phyloP scores from a whole-genome alignment of 2,329 filamentous ascomycete species.

The Botrytis galanthina region DNA sequence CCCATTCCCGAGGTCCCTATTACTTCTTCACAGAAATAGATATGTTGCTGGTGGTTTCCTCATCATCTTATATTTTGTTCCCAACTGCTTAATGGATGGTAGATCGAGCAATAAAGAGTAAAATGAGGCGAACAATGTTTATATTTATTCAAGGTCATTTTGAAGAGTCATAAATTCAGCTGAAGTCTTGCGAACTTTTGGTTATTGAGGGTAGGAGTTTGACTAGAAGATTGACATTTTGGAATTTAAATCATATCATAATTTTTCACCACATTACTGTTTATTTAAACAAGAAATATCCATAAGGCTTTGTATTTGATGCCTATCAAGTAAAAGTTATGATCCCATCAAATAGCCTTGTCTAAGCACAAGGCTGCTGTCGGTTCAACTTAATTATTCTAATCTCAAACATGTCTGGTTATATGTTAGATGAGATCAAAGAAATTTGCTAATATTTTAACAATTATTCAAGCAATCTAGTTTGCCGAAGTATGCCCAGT shows the following conservation, averaged over 20 bases:
- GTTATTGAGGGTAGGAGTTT: background rate
- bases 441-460: too few species aligned
- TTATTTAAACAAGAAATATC: background rate
- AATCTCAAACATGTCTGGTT: background rate
- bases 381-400: background rate
- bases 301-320: background rate
- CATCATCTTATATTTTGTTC: accelerated
- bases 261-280: too few species aligned
- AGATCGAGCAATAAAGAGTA: background rate
- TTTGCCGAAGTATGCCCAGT: background rate
- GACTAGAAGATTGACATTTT: background rate
- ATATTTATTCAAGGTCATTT: background rate
- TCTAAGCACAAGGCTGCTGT: background rate
- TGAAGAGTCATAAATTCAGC: background rate
- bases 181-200: background rate
- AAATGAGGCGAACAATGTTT: background rate
- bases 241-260: background rate
- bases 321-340: too few species aligned
- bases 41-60: background rate
- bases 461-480: background rate
- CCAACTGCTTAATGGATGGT: accelerated
- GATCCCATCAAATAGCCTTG: too few species aligned
- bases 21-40: background rate
- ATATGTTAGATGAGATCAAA: background rate
- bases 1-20: background rate